Evolutionary conservation across 2,329 filamentous ascomycete species (phyloP).

Genomic region (Cryphonectria nitschkei): DNA sequence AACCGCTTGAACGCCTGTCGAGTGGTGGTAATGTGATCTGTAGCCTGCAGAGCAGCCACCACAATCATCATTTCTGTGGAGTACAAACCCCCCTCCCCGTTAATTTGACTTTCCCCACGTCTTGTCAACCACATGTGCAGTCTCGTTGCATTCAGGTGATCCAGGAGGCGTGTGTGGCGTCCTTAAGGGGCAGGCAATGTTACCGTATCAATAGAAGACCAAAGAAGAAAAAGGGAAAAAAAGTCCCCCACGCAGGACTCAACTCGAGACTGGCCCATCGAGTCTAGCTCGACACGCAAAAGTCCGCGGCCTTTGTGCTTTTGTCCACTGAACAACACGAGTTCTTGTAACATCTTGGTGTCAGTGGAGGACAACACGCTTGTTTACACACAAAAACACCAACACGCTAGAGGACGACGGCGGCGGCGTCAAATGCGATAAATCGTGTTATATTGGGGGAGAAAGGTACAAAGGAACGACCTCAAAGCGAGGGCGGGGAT

Average conservation of each 20-base stretch:
- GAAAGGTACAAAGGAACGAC: neutral
- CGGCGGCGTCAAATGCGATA: neutral
- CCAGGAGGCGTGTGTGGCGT: neutral
- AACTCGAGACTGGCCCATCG: neutral
- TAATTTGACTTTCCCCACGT: neutral
- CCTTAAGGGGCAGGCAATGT: neutral
- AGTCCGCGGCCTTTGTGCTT: neutral
- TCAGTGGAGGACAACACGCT: no score
- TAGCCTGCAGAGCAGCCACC: neutral
- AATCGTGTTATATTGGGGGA: neutral
- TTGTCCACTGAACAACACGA: neutral
- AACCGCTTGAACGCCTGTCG: neutral
- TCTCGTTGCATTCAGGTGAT: conserved; percentile 7
- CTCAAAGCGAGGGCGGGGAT: neutral
- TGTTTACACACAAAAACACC: no score
- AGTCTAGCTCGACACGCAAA: neutral
- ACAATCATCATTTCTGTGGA: neutral
- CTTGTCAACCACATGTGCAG: neutral
- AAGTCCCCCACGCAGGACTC: neutral
- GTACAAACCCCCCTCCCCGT: neutral
- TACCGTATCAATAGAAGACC: neutral
- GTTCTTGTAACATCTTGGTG: neutral
- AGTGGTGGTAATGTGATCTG: neutral
- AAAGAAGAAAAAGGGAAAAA: no score
- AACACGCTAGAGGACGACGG: no score